Evolutionary conservation across 2,329 filamentous ascomycete genomes (phyloP).

Genomic region (Fusarium newnesense): DNA sequence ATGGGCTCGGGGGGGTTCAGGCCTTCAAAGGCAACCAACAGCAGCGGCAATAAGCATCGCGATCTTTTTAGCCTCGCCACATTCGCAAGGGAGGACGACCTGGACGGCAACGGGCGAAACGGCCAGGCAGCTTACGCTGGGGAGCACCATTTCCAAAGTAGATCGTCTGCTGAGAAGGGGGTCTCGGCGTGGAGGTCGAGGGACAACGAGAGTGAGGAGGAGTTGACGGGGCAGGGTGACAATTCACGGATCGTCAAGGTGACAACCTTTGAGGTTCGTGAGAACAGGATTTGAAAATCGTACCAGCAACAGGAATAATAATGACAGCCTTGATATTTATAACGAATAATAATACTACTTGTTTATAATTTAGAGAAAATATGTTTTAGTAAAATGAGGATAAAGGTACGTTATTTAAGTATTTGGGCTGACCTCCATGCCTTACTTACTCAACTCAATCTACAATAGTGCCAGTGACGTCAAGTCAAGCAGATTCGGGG

Average conservation of each 20-base stretch:
- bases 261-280: slow-evolving; percentile 30
- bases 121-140: slow-evolving; percentile 32
- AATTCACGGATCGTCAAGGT: slow-evolving; percentile 27
- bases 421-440: neutral
- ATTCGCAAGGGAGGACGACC: slow-evolving; percentile 41
- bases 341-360: slow-evolving; percentile 2
- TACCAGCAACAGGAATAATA: slow-evolving; percentile 3
- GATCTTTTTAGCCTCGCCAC: slow-evolving; percentile 45
- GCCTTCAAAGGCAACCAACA: slow-evolving; percentile 16
- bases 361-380: neutral
- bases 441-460: neutral
- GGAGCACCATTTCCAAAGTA: slow-evolving; percentile 24
- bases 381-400: neutral
- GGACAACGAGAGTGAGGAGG: slow-evolving; percentile 37
- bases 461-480: slow-evolving; percentile 26
- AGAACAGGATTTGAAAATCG: slow-evolving; percentile 31
- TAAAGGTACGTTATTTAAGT: slow-evolving; percentile 5
- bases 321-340: slow-evolving; percentile 25
- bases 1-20: slow-evolving; percentile 13
- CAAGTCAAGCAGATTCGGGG: slow-evolving; percentile 9
- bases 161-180: slow-evolving; percentile 25
- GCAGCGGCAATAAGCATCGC: slow-evolving; percentile 19
- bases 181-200: slow-evolving; percentile 27
- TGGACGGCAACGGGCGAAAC: slow-evolving; percentile 31
- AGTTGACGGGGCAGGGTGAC: slow-evolving; percentile 29